Base-by-base conservation (phyloP, 768 basidiomycete species). In the Lepiota venenata region DNA sequence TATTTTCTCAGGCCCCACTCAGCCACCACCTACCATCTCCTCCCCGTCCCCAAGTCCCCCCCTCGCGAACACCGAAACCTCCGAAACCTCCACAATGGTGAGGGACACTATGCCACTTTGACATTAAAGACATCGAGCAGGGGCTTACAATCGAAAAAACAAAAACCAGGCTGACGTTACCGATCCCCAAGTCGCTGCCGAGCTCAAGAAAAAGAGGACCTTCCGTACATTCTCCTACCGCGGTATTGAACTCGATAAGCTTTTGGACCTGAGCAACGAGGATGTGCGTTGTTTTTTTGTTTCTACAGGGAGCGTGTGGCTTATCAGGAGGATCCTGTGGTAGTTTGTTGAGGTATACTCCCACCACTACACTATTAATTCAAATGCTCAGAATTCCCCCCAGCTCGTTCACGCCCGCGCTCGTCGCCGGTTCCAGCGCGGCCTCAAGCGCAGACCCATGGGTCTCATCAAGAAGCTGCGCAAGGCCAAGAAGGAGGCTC, bases 151-250 rank as follows among this genome's bases (percentile, higher is more conserved):
- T 36, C 16, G 27, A 49, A 9, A 42, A 41, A 54, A 3, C 63
- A 49, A 9, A 42, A 41, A 54, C 2, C 63, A 93, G 91, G 88
- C 91, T 74, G 92, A 93, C 72, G 79, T 93, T 63, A 96, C 95
- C 74, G 94, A 97, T 74, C 93, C 94, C 68, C 74, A 85, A 73
- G 75, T 91, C 71, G 97, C 96, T 65, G 95, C 95, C 58, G 96
- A 95, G 72, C 83, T 96, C 78, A 97, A 97, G 88, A 95, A 94
- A 82, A 94, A 87, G 85, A 81, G 97, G 68, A 95, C 93, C 56
- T 98, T 98, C 90, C 91, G 93, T 68, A 98, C 96, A 66, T 98
- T 96, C 81, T 91, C 91, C 35, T 99, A 94, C 85, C 91, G 97
- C 67, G 97, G 97, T 64, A 77, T 99, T 65, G 95, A 96, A 81